Evolutionary conservation across 2,329 filamentous ascomycete species (phyloP), one percentile per base, ranked within the genome.

Genomic region (Arthrinium phaeospermum): DNA sequence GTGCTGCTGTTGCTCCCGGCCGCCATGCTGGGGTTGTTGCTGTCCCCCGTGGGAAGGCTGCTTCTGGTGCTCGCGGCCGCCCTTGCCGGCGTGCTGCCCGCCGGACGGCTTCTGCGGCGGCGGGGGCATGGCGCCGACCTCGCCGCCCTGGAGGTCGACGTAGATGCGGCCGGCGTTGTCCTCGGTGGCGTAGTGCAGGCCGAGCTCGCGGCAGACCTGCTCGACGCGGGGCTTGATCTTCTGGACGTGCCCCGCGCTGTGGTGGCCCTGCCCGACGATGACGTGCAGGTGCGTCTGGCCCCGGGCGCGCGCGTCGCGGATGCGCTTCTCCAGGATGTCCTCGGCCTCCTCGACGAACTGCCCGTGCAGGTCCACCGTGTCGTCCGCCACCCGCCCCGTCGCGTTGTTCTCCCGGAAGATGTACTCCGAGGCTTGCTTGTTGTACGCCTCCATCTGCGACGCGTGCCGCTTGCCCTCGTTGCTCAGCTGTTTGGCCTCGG

Each of bases 361-460:
- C 3, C 96, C 96, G 82, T 99, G 96, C 68, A 99, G 87, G 83
- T 99, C 96, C 77, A 99, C 95, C 12, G 93, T 94, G 83, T 98
- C 96, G 53, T 86, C 86, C 22, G 90, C 88, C 13, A 97, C 92
- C 74, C 92, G 91, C 24, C 91, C 93, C 3, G 86, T 82, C 27
- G 93, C 91, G 81, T 98, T 98, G 86, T 98, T 98, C 84, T 96
- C 94, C 53, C 95, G 92, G 86, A 99, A 98, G 81, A 98, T 98
- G 83, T 90, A 97, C 73, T 98, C 94, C 73, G 94, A 94, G 1
- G 96, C 96, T 82, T 98, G 94, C 75, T 90, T 91, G 86, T 98
- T 98, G 85, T 95, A 97, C 73, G 92, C 87, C 76, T 97, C 94
- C 90, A 97, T 96, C 81, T 92, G 90, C 72, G 91, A 90, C 57